Conservation (phyloP, 768 basidiomycete species). For the Auricularia sp. region DNA sequence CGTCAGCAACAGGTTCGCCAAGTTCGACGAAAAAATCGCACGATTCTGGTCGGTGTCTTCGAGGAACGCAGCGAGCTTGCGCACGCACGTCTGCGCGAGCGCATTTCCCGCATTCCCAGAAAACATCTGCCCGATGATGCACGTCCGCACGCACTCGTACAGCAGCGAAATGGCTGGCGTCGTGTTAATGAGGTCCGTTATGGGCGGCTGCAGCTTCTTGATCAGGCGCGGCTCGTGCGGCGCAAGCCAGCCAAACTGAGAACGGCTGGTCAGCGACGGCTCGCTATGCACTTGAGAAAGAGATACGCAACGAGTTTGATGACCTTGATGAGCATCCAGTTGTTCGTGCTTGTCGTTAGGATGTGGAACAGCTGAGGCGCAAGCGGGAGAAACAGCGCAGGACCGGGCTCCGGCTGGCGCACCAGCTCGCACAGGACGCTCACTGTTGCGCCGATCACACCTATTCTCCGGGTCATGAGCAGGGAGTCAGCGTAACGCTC, state of each 20-base stretch:
- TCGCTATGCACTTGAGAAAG: neutral
- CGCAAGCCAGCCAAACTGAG: conserved; percentile 83
- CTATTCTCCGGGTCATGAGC: conserved; percentile 27
- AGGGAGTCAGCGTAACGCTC: conserved; percentile 1
- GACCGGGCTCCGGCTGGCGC: conserved; percentile 44
- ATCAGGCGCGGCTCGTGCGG: conserved; percentile 90
- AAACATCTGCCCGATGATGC: conserved; percentile 95
- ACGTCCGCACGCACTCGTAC: conserved; percentile 97
- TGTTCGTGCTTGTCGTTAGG: conserved; percentile 88
- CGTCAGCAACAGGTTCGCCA: neutral
- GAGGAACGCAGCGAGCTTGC: conserved; percentile 86
- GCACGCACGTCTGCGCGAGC: conserved; percentile 80
- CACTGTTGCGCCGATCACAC: conserved; percentile 88
- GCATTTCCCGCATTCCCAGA: conserved; percentile 35
- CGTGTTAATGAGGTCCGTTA: conserved; percentile 90
- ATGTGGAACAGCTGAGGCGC: conserved; percentile 92
- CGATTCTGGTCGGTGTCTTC: conserved; percentile 92
- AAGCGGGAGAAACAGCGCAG: conserved; percentile 70
- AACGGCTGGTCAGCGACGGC: neutral
- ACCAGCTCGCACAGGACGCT: conserved; percentile 92
- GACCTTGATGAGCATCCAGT: conserved; percentile 99
- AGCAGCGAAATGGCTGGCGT: conserved; percentile 91
- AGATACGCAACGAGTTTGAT: conserved; percentile 66
- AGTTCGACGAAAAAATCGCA: conserved; percentile 31
- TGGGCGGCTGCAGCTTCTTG: conserved; percentile 86